phyloP scores from a whole-genome alignment of 352 stramenopile genomes.

The Phytophthora parvispora region DNA sequence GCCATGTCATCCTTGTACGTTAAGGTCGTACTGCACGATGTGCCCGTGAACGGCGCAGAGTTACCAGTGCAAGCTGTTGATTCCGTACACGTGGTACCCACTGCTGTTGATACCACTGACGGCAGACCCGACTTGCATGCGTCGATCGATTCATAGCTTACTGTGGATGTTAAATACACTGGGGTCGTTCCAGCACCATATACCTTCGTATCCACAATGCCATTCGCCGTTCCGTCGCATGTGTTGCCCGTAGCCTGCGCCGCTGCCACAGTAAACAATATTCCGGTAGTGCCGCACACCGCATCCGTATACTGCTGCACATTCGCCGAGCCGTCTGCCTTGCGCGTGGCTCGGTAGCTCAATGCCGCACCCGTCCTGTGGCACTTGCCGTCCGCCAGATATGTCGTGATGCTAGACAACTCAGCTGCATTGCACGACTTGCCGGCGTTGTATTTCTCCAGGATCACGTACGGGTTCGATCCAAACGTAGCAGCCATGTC shows the following conservation, averaged over 20 bases:
- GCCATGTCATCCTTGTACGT: not conserved
- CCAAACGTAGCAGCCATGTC: not conserved
- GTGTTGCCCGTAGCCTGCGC: conserved; percentile 7
- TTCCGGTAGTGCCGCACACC: not conserved
- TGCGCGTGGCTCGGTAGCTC: not conserved
- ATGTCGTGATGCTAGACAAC: conserved; percentile 1
- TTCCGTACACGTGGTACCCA: not conserved
- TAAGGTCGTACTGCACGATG: not conserved
- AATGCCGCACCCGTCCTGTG: not conserved
- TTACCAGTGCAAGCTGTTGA: not conserved
- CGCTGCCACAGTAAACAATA: not conserved
- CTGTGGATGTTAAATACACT: not conserved
- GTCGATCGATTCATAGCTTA: not conserved
- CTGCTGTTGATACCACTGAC: not conserved
- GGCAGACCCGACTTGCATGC: not conserved
- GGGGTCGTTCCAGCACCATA: not conserved
- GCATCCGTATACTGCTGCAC: conserved; percentile 5
- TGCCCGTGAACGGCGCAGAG: not conserved
- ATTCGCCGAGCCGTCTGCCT: not conserved
- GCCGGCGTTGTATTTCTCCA: conserved; percentile 3
- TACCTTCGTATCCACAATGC: not conserved
- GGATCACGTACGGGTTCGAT: conserved; percentile 3
- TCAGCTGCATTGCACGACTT: not conserved
- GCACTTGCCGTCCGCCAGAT: conserved; percentile 24
- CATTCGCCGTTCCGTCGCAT: not conserved